Evolutionary conservation across 352 stramenopile species (phyloP), one percentile per base, ranked within the genome.

Genomic region (Globisporangium radiosum): DNA sequence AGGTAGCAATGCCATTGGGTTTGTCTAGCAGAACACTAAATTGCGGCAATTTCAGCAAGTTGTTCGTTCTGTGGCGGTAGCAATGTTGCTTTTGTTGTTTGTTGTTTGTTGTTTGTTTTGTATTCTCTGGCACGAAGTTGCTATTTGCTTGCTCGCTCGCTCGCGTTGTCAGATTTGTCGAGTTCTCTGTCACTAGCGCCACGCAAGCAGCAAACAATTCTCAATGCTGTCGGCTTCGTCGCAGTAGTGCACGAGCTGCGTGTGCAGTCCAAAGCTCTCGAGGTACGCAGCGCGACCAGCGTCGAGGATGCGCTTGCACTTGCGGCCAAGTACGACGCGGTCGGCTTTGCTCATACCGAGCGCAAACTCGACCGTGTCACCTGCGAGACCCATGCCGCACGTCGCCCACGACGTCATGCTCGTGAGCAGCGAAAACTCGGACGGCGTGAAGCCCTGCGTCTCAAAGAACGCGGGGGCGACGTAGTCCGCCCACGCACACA

Each of bases 361-460:
- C 52, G 81, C 74, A 53, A 81, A 68, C 53, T 86, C 62, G 9
- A 94, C 84, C 7, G 73, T 76, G 52, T 87, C 80, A 13, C 81
- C 78, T 40, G 85, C 71, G 8, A 81, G 66, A 0, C 65, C 64
- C 80, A 94, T 92, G 9, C 78, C 79, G 57, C 84, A 91, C 0
- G 84, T 94, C 36, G 76, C 84, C 84, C 81, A 94, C 2, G 80
- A 90, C 11, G 84, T 87, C 73, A 94, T 85, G 11, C 75, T 75
- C 7, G 72, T 74, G 17, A 93, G 50, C 48, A 90, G 48, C 45
- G 70, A 49, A 47, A 93, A 93, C 36, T 93, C 83, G 1, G 75
- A 40, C 0, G 65, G 51, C n/a, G 63, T 65, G 45, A 92, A 90
- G 1, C 75, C 80, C 50, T 88, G 72, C 0, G 64, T 55, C 25